Evolutionary conservation across 495 filamentous ascomycete genomes (phyloP).

Genomic region (Penicillium tannophilum): DNA sequence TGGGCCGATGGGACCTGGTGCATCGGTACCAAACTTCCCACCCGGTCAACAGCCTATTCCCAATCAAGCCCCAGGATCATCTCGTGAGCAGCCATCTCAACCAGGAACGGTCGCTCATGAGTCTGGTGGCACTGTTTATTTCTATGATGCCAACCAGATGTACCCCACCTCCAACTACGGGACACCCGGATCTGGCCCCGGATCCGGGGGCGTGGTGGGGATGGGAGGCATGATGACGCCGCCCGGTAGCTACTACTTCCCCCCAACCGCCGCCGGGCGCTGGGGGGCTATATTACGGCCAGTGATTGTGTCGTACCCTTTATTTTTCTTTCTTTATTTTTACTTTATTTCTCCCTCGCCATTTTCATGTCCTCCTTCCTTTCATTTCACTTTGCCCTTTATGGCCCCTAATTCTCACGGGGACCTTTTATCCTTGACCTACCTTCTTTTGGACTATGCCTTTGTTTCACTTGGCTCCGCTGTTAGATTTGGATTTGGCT

Average conservation of each 20-base stretch:
- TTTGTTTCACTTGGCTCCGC: constrained; percentile 14
- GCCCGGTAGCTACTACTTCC: constrained; percentile 75
- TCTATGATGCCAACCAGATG: constrained; percentile 78
- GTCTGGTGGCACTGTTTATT: constrained; percentile 93
- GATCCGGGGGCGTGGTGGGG: constrained; percentile 60
- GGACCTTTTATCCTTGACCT: constrained; percentile 9
- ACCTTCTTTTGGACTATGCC: constrained; percentile 13
- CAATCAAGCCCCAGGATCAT: constrained; percentile 46
- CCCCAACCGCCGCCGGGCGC: constrained; percentile 49
- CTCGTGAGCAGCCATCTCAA: constrained; percentile 52
- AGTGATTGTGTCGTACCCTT: constrained; percentile 40
- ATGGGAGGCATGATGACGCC: constrained; percentile 82
- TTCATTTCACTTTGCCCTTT: background rate
- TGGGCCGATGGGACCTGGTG: constrained; percentile 51
- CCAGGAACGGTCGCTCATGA: constrained; percentile 84
- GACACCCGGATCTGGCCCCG: constrained; percentile 51
- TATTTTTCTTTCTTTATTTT: constrained; percentile 6
- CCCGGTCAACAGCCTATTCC: constrained; percentile 44
- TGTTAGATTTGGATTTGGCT: constrained; percentile 35
- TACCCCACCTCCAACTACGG: constrained; percentile 51
- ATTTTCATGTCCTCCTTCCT: constrained; percentile 9
- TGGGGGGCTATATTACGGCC: constrained; percentile 63
- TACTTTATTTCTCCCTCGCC: constrained; percentile 15
- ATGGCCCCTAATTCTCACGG: constrained; percentile 9
- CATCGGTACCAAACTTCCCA: constrained; percentile 58